Conservation (phyloP, 441 rosid species). For the Adansonia rubrostipa region DNA sequence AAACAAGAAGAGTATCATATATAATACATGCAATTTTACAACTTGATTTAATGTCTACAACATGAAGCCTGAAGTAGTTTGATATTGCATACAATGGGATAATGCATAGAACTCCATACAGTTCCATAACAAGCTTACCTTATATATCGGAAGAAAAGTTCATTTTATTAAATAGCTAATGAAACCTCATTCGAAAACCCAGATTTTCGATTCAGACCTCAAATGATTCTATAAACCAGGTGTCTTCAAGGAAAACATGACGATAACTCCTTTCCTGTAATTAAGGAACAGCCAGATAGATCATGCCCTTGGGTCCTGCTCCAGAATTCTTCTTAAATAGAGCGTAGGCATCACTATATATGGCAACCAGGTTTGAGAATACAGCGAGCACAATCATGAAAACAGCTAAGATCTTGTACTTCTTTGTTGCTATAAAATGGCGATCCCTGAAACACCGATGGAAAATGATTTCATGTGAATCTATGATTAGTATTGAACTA, state of each 20-base stretch:
- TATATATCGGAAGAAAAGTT: not conserved
- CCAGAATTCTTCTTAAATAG: constrained; percentile 58
- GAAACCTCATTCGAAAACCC: constrained; percentile 21
- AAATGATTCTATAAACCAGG: not conserved
- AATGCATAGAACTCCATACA: not conserved
- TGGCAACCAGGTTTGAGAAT: constrained; percentile 48
- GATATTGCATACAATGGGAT: not conserved
- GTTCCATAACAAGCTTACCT: not conserved
- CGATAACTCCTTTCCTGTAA: not conserved
- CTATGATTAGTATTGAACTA: not conserved
- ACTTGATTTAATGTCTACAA: constrained; percentile 1
- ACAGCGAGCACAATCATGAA: constrained; percentile 83
- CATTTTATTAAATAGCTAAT: constrained; percentile 3
- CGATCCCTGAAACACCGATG: constrained; percentile 60
- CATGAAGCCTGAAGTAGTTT: not conserved
- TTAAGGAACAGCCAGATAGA: not conserved
- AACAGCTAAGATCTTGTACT: constrained; percentile 59
- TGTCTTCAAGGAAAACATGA: constrained; percentile 12
- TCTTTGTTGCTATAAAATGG: constrained; percentile 62
- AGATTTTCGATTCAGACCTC: constrained; percentile 12
- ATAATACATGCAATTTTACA: constrained; percentile 17
- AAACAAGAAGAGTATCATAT: not conserved
- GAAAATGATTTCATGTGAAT: not conserved
- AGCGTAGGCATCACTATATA: constrained; percentile 55
- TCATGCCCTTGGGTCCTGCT: constrained; percentile 38